Evolutionary conservation across 2,329 filamentous ascomycete species (phyloP).

Genomic region (Pseudogymnoascus sp.): DNA sequence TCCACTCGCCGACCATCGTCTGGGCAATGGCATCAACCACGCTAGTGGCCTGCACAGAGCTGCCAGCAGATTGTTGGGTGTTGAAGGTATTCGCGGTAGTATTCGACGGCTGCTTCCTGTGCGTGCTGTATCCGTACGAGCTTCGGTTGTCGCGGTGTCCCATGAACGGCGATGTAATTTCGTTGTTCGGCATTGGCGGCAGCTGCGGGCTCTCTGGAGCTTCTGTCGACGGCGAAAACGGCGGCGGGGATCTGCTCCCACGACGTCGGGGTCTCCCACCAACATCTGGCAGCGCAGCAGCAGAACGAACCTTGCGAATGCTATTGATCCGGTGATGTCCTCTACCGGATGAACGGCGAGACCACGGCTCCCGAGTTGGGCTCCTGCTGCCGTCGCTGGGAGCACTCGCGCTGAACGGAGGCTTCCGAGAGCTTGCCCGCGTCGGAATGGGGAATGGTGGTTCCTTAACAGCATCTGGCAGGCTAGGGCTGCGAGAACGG

Average conservation of each 20-base stretch:
- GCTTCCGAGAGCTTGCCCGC: slow-evolving; percentile 75
- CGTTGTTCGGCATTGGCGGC: slow-evolving; percentile 66
- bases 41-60: slow-evolving; percentile 57
- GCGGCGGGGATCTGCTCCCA: slow-evolving; percentile 52
- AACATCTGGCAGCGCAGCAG: slow-evolving; percentile 55
- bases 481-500: slow-evolving; percentile 56
- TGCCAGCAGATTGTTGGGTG: slow-evolving; percentile 43
- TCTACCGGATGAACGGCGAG: slow-evolving; percentile 39
- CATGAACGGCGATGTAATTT: slow-evolving; percentile 53
- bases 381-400: slow-evolving; percentile 66
- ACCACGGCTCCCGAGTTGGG: slow-evolving; percentile 56
- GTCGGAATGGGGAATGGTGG: slow-evolving; percentile 91
- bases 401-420: slow-evolving; percentile 54
- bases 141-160: slow-evolving; percentile 30
- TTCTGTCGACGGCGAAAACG: slow-evolving; percentile 59
- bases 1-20: slow-evolving; percentile 97
- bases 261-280: slow-evolving; percentile 41
- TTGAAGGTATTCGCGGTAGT: slow-evolving; percentile 32
- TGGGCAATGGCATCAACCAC: slow-evolving; percentile 96
- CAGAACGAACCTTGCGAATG: slow-evolving; percentile 78
- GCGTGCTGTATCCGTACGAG: slow-evolving; percentile 35
- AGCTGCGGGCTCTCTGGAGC: slow-evolving; percentile 59
- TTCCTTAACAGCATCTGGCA: slow-evolving; percentile 45
- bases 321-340: slow-evolving; percentile 49
- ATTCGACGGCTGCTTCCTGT: slow-evolving; percentile 53